A percentile compares a stretch with the other conserved stretches of the same genome.
Evolutionary conservation across 768 basidiomycete species (phyloP).

Genomic region (Suillus subluteus): DNA sequence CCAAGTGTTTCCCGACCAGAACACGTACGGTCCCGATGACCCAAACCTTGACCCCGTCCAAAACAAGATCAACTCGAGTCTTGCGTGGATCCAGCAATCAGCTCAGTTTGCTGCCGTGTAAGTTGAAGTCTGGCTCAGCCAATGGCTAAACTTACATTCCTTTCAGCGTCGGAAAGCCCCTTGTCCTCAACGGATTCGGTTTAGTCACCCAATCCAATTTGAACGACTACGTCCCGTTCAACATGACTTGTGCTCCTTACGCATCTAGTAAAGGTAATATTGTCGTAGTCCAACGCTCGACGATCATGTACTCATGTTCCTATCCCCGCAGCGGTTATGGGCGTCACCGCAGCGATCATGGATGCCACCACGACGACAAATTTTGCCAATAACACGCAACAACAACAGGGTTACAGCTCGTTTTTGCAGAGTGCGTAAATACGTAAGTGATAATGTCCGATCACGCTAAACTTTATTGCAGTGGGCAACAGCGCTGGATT

Average conservation of each 20-base stretch:
- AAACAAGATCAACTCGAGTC: constrained; percentile 52
- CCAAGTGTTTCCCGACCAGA: constrained; percentile 73
- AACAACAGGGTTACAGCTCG: constrained; percentile 53
- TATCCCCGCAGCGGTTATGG: constrained; percentile 16
- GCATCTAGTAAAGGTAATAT: constrained; percentile 35
- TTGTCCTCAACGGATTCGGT: constrained; percentile 59
- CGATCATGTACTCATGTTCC: constrained; percentile 4
- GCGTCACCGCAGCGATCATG: too few species aligned
- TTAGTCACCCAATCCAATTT: constrained; percentile 60
- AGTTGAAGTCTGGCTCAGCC: constrained; percentile 17
- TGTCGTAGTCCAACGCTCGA: background rate
- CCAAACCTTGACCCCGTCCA: constrained; percentile 53
- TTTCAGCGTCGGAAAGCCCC: constrained; percentile 57
- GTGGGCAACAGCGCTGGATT: constrained; percentile 44
- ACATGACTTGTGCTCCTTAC: constrained; percentile 47
- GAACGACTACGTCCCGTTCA: constrained; percentile 64
- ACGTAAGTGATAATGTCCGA: too few species aligned
- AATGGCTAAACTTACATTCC: constrained; percentile 9
- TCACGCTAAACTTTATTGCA: constrained; percentile 20
- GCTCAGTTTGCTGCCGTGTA: constrained; percentile 48
- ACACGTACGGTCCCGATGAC: constrained; percentile 51
- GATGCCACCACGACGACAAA: too few species aligned
- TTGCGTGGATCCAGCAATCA: constrained; percentile 59
- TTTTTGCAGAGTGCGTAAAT: constrained; percentile 51
- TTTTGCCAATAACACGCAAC: constrained; percentile 15